Percentiles rank a stretch among this genome's conserved stretches.
phyloP scores from a whole-genome alignment of 148 eudicot species.

The Vaccinium macrocarpon region DNA sequence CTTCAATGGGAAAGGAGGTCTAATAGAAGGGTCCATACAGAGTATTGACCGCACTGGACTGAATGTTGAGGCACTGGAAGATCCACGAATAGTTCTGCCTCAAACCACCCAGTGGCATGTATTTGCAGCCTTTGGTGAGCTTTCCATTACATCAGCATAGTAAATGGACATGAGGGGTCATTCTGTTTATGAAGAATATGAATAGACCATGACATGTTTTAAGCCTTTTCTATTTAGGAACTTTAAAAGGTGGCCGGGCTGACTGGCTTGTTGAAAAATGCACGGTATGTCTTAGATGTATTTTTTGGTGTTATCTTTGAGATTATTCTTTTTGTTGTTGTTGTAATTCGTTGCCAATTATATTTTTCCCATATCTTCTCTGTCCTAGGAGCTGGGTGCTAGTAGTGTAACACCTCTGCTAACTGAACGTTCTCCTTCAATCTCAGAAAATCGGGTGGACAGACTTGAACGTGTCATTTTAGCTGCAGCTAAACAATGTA shows the following conservation, averaged over 20 bases:
- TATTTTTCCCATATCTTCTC: conserved; percentile 3
- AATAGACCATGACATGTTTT: conserved; percentile 15
- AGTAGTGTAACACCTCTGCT: conserved; percentile 79
- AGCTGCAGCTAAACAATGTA: conserved; percentile 94
- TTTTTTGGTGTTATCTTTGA: background rate
- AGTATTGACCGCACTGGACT: conserved; percentile 74
- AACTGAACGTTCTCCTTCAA: conserved; percentile 77
- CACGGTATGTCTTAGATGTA: conserved; percentile 49
- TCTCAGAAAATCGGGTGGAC: conserved; percentile 84
- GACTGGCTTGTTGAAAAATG: conserved; percentile 99
- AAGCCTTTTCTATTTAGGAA: conserved; percentile 41
- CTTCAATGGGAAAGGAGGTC: conserved; percentile 87
- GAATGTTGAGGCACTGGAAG: conserved; percentile 62
- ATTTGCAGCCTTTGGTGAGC: conserved; percentile 88
- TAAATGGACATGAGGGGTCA: background rate
- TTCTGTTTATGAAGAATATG: background rate
- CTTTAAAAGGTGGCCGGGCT: conserved; percentile 90
- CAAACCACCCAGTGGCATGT: conserved; percentile 77
- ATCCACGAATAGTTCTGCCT: conserved; percentile 51
- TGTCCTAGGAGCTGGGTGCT: conserved; percentile 84
- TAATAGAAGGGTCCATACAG: conserved; percentile 76
- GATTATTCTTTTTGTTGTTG: background rate
- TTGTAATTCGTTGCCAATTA: background rate
- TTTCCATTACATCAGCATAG: background rate
- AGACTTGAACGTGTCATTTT: conserved; percentile 75